Evolutionary conservation across 148 eudicot species (phyloP), one percentile per base, ranked within the genome.

Genomic region (Drosera capensis): DNA sequence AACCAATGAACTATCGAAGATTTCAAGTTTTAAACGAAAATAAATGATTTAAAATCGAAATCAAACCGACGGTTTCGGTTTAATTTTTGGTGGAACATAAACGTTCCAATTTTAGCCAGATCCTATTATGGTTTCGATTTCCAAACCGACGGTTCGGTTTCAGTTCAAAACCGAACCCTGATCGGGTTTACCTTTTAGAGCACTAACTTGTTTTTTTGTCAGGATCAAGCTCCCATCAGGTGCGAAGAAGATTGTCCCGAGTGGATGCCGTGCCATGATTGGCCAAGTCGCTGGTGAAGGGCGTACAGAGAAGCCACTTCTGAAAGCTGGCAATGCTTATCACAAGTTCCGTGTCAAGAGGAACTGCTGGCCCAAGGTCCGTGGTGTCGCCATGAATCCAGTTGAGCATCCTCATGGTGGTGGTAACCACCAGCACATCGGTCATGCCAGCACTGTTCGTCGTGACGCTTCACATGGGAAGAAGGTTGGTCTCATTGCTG

Each of bases 361-460:
- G 21, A 67, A 67, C 59, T 31, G 59, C 52, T 67, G 71, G 71
- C 71, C 71, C 15, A 67, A 67, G 71, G 71, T 67, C 28, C 62
- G 71, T 51, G 71, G 71, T 67, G 71, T 67, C 26, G 71, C 71
- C 37, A 67, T 67, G 71, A 67, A 67, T 37, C 71, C 71, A 22
- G 71, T 67, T 38, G 71, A 67, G 63, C 71, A 67, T 67, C 71
- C 71, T 14, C 71, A 67, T 17, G 71, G 71, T 16, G 71, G 71
- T 25, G 71, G 71, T 67, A 67, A 67, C 67, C 71, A 67, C 49
- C 71, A 67, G 49, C 71, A 67, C 29, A 67, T 67, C 47, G 71
- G 71, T 56, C 71, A 67, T 16, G 71, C 71, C 51, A 51, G 59
- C 60, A 67, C 71, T 19, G 67, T 61, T n/a, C 62, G 71, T 17